Evolutionary conservation across 352 stramenopile genomes (phyloP).

Genomic region (Aphanomyces cochlioides): DNA sequence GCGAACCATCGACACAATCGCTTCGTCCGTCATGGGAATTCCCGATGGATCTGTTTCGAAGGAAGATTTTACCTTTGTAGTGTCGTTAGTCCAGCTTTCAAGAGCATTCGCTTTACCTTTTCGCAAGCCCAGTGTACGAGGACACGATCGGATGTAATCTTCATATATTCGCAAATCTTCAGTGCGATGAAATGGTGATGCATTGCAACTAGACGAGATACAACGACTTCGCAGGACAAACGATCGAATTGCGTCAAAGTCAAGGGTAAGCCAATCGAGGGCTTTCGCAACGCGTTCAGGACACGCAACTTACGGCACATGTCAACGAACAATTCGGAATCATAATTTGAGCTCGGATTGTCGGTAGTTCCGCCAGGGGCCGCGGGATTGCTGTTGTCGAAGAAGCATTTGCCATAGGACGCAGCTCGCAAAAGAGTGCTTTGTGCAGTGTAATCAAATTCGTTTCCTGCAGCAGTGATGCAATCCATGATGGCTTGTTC

Average conservation of each 20-base stretch:
- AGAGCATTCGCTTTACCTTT: slow-evolving; percentile 50
- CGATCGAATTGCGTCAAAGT: slow-evolving; percentile 79
- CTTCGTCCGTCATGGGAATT: slow-evolving; percentile 49
- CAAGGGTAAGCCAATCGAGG: slow-evolving; percentile 74
- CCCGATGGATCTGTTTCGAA: slow-evolving; percentile 7
- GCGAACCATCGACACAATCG: slow-evolving; percentile 75
- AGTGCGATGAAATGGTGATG: slow-evolving; percentile 86
- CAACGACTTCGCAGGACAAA: slow-evolving; percentile 77
- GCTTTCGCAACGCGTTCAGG: slow-evolving; percentile 84
- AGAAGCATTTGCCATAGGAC: slow-evolving; percentile 88
- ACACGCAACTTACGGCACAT: slow-evolving; percentile 86
- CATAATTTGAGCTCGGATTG: slow-evolving; percentile 42
- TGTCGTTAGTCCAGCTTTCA: slow-evolving; percentile 28
- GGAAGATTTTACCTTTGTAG: slow-evolving; percentile 27
- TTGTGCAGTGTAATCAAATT: slow-evolving; percentile 83
- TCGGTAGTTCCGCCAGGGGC: slow-evolving; percentile 6
- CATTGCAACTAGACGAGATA: slow-evolving; percentile 79
- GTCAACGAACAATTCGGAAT: slow-evolving; percentile 83
- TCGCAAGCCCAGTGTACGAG: slow-evolving; percentile 89
- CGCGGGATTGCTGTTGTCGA: slow-evolving; percentile 38
- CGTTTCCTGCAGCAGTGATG: slow-evolving; percentile 74
- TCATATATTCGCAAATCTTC: slow-evolving; percentile 88
- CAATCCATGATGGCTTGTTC: slow-evolving; percentile 86
- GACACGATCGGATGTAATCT: slow-evolving; percentile 83
- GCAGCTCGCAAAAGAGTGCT: slow-evolving; percentile 75